Evolutionary conservation across 1,284 basidiomycete species (phyloP), one percentile per base, ranked within the genome.

Genomic region (Puccinia hordei): DNA sequence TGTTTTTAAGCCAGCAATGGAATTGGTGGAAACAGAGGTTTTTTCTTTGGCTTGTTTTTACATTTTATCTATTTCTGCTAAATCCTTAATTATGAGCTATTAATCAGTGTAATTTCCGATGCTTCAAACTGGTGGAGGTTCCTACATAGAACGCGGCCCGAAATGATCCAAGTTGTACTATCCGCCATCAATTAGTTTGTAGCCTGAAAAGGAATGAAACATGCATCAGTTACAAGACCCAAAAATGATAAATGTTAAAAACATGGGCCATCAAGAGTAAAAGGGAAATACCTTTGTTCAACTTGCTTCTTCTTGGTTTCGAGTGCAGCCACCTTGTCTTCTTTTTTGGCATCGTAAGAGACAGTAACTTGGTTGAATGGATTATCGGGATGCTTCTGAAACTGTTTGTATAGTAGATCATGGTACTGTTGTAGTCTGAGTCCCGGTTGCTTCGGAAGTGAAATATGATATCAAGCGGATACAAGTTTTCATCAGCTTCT

Each of bases 281-380:
- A 24, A 27, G 66, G 5, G 10, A 63, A 30, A 30, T 63, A 75
- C 73, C 76, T 72, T 63, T 83, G 82, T 66, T 84, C 85, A 30
- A 73, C 82, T 38, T 83, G 82, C 22, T 82, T 82, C 74, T 83
- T 82, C 82, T 85, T 83, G 12, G 81, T 68, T 81, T 85, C 81
- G 57, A 86, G 81, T 2, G 84, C 83, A 9, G 83, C 82, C 24
- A 86, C 61, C 76, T 85, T 85, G 0, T 85, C 84, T 65, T 85
- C 84, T 82, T 86, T 85, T 73, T 77, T 82, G 2, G 85, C 85
- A 71, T 86, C 84, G 82, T 85, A 86, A 4, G 82, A 72, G 19
- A 86, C 83, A 49, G 80, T 82, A 49, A 84, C 53, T 81, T 85
- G 84, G 81, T 86, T 86, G 83, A 85, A 86, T 10, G 85, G 85